These are phyloP conservation scores for Nevesoporus exiguus DNA, from an alignment of 768 basidiomycete genomes.

Conservation along the genomic window DNA sequence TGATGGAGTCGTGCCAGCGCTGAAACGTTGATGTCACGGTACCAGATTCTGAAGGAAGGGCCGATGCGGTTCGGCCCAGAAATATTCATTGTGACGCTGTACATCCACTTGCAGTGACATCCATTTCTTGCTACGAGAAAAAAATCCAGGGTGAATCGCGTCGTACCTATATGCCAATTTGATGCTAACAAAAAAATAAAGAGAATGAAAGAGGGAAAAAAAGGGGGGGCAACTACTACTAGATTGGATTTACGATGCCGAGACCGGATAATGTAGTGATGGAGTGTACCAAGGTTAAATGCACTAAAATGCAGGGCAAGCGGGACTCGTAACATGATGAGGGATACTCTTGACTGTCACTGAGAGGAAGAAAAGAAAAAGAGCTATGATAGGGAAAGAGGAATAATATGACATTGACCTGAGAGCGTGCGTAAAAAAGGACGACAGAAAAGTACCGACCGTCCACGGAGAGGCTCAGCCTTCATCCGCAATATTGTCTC, in stretches of 20 bases:
- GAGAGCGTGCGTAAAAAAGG: background rate
- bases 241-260: constrained; percentile 27
- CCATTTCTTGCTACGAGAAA: constrained; percentile 6
- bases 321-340: constrained; percentile 7
- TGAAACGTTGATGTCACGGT: no score
- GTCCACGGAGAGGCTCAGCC: constrained; percentile 29
- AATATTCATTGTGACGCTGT: background rate
- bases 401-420: background rate
- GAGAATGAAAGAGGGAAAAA: background rate
- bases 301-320: constrained; percentile 20
- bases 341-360: constrained; percentile 17
- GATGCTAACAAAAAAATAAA: constrained; percentile 9
- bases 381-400: background rate
- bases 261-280: constrained; percentile 26
- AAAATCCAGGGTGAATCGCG: constrained; percentile 13
- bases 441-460: constrained; percentile 9
- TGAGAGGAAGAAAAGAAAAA: constrained; percentile 5
- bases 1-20: no score
- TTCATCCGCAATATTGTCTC: constrained; percentile 22
- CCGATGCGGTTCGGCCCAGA: background rate
- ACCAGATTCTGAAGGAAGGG: background rate
- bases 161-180: constrained; percentile 17
- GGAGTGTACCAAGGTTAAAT: constrained; percentile 8
- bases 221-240: constrained; percentile 17
- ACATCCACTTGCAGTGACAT: constrained; percentile 6